Base-by-base conservation (phyloP, 352 stramenopile genomes). In the Globisporangium alternatum region DNA sequence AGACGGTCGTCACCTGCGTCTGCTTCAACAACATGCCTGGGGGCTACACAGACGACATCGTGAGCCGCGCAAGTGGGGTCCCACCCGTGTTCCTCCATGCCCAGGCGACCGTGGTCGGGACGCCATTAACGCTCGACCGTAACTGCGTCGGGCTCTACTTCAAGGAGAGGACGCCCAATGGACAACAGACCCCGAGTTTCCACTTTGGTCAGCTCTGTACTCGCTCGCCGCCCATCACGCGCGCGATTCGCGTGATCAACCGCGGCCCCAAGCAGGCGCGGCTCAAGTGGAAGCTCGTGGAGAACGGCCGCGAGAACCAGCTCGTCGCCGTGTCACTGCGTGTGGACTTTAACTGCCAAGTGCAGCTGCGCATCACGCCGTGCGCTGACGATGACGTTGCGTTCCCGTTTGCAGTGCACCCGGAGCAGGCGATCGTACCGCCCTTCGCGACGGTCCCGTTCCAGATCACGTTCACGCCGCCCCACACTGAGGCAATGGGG, bases 11-110 rank as follows among this genome's bases (percentile, higher is more conserved):
- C 10, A 56, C 61, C 13, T 58, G 91, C 28, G 81, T 76, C 35
- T 91, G 84, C 54, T 81, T 90, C 68, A 92, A 87, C 74, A 91
- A 93, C 72, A 86, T 92, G 71, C 77, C 86, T 3, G 86, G 86
- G 5, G 60, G 51, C 9, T 95, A 88, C 68, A 58, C 73, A 2
- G 83, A 93, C 64, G 80, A 82, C 33, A 75, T 95, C 13, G 74
- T 89, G 37, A 83, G 78, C 37, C 82, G 81, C 10, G 70, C 83
- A 0, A 57, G 62, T 2, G 81, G 76, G 5, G 55, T 76, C 7
- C 80, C 80, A n/a, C 83, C 81, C 0, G 78, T 91, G 2, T 70
- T 90, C n/a, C 66, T 94, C 5, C 82, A 84, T 22, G 64, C 77
- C 0, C 81, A 72, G 0, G 81, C 83, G 2, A 80, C 68, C 0